A percentile compares a stretch with the other conserved stretches of the same genome.
Conservation (phyloP, 495 filamentous ascomycete genomes). For the Xylaria palmicola region DNA sequence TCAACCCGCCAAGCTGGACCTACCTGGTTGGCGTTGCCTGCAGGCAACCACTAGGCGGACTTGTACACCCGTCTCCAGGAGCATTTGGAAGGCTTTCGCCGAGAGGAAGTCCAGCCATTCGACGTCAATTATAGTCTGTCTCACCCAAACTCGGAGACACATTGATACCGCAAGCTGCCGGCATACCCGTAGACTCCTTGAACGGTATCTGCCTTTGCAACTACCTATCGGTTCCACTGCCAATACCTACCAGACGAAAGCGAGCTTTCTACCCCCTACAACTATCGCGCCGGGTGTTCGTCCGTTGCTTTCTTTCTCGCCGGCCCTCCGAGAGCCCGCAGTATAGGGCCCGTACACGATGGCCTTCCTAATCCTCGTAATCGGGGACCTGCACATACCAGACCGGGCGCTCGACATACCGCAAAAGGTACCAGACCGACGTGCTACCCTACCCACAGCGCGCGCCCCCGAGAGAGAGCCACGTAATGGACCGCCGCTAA, state of each 20-base stretch:
- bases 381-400: slow-evolving; percentile 97
- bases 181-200: too few relatives aligned
- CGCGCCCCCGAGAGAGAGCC: not conserved
- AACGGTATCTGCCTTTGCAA: not conserved
- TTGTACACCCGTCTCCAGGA: not conserved
- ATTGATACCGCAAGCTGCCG: too few relatives aligned
- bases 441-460: too few relatives aligned
- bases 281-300: not conserved
- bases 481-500: slow-evolving; percentile 1
- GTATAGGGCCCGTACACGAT: slow-evolving; percentile 26
- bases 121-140: too few relatives aligned
- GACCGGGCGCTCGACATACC: slow-evolving; percentile 90
- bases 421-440: slow-evolving; percentile 67
- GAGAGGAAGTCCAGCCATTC: not conserved
- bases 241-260: not conserved
- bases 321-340: not conserved
- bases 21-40: too few relatives aligned
- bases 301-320: not conserved
- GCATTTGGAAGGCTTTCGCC: not conserved
- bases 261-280: not conserved
- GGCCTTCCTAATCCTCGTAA: slow-evolving; percentile 70
- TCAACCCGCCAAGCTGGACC: not conserved
- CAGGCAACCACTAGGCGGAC: too few relatives aligned
- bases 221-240: too few relatives aligned
- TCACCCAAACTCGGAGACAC: too few relatives aligned